Conservation (phyloP, 306 rosid genomes). For the Sicyos baderoa region DNA sequence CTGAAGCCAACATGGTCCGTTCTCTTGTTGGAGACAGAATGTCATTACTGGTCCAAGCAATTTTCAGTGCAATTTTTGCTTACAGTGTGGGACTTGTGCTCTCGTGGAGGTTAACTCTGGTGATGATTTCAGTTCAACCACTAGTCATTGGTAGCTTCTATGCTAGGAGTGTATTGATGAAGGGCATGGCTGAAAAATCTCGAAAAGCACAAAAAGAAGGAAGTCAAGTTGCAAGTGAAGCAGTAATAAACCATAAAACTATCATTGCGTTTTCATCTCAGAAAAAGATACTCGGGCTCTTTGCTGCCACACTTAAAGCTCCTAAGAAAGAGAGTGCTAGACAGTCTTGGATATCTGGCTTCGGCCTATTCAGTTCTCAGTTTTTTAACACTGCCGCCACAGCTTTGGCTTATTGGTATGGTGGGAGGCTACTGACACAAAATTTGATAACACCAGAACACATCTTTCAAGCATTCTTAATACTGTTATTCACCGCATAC, state of each 20-base stretch:
- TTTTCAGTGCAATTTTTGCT: slow-evolving; percentile 63
- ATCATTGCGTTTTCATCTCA: slow-evolving; percentile 80
- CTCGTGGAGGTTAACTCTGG: slow-evolving; percentile 76
- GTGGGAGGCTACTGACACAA: slow-evolving; percentile 55
- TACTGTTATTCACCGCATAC: slow-evolving; percentile 64
- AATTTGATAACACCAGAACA: slow-evolving; percentile 39
- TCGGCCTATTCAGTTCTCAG: slow-evolving; percentile 77
- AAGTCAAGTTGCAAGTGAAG: slow-evolving; percentile 86
- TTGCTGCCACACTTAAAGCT: slow-evolving; percentile 46
- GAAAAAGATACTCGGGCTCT: slow-evolving; percentile 61
- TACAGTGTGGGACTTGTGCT: slow-evolving; percentile 58
- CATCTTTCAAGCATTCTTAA: slow-evolving; percentile 78
- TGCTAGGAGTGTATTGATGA: slow-evolving; percentile 72
- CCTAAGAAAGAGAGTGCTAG: slow-evolving; percentile 65
- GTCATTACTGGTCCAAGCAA: slow-evolving; percentile 65
- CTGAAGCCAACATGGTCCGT: slow-evolving; percentile 72
- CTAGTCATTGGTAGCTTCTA: slow-evolving; percentile 83
- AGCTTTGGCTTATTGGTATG: slow-evolving; percentile 83
- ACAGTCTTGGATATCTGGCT: slow-evolving; percentile 77
- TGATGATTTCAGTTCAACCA: slow-evolving; percentile 88
- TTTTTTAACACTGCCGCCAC: slow-evolving; percentile 71
- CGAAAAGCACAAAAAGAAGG: slow-evolving; percentile 72
- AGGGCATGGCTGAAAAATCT: slow-evolving; percentile 56
- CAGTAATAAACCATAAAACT: slow-evolving; percentile 74
- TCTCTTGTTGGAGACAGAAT: slow-evolving; percentile 80